Base-by-base conservation (phyloP, 2,329 filamentous ascomycete genomes). In the Arthrobotrys entomopaga region DNA sequence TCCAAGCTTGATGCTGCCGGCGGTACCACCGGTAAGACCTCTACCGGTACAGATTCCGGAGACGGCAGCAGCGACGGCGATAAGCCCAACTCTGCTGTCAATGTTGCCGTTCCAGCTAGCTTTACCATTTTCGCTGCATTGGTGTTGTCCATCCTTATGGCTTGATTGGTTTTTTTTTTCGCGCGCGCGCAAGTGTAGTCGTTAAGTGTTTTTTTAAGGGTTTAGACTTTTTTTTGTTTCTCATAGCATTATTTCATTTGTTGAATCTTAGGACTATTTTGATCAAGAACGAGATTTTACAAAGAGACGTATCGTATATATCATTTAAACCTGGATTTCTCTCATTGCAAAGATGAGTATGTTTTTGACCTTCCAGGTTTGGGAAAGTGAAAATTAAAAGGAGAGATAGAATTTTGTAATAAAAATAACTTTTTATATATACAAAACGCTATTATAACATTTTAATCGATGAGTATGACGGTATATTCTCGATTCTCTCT, bases 1-100 rank as follows among this genome's bases (percentile, higher is more conserved):
- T 78, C 82, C 54, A 84, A 89, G 66, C 83, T 95, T 69, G 82
- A 83, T 38, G 85, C 87, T 76, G 91, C 90, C 70, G 90, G 88
- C 49, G 77, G 78, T 78, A 83, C 86, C 34, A 84, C 84, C 72
- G 87, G 87, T 38, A 86, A 85, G 59, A 87, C 87, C 60, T 83
- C 82, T 38, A 86, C 89, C 64, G 84, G 84, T n/a, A 80, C 80
- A 65, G 16, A 15, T 26, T 82, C 80, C 69, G 81, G 79, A 48
- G 80, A 78, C 24, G 76, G 76, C 19, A 74, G 79, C 48, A 77
- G 77, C 66, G 77, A 78, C 40, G 78, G 77, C 48, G 77, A 78
- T 76, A 83, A 83, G 58, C 58, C 64, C 15, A 75, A 70, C 66
- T 82, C 83, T 20, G 81, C 80, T 53, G 81, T 81, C 71, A 78